phyloP scores from a whole-genome alignment of 768 basidiomycete genomes.

The Macrolepiota dolichaula region DNA sequence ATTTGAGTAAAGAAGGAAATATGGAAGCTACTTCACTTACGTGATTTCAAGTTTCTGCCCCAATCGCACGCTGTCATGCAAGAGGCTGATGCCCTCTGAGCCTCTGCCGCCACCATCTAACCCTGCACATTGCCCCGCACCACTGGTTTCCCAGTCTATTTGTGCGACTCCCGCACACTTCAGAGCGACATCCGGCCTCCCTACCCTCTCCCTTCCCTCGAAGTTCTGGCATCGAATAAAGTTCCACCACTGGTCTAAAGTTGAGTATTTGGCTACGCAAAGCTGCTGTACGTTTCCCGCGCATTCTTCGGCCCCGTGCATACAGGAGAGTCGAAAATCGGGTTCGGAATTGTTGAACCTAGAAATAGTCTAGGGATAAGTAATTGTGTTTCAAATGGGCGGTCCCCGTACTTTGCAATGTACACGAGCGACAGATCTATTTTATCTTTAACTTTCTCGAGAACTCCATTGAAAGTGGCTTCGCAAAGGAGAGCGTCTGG shows the following conservation, averaged over 20 bases:
- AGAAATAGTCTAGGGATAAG: not conserved
- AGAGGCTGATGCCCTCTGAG: constrained; percentile 58
- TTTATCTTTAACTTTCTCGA: constrained; percentile 58
- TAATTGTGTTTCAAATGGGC: constrained; percentile 13
- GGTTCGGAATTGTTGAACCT: constrained; percentile 64
- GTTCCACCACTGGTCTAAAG: constrained; percentile 68
- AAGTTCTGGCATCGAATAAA: constrained; percentile 82
- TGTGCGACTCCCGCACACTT: constrained; percentile 61
- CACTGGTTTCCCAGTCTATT: constrained; percentile 66
- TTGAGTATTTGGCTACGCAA: constrained; percentile 65
- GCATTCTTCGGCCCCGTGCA: constrained; percentile 81
- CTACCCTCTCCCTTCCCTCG: constrained; percentile 59
- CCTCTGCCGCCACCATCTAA: constrained; percentile 60
- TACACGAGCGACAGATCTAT: constrained; percentile 70
- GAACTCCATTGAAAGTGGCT: constrained; percentile 67
- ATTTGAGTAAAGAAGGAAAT: not conserved
- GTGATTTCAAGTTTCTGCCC: constrained; percentile 47
- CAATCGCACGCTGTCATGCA: constrained; percentile 54
- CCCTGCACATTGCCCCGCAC: constrained; percentile 57
- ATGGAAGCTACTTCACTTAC: constrained; percentile 31
- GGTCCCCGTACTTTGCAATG: constrained; percentile 58
- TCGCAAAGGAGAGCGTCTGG: constrained; percentile 87
- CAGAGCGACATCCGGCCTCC: constrained; percentile 57
- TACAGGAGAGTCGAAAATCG: constrained; percentile 77
- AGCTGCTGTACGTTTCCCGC: constrained; percentile 87